A percentile compares a stretch with the other conserved stretches of the same genome.
Evolutionary conservation across 441 rosid species (phyloP).

Genomic region (Corymbia calophylla): DNA sequence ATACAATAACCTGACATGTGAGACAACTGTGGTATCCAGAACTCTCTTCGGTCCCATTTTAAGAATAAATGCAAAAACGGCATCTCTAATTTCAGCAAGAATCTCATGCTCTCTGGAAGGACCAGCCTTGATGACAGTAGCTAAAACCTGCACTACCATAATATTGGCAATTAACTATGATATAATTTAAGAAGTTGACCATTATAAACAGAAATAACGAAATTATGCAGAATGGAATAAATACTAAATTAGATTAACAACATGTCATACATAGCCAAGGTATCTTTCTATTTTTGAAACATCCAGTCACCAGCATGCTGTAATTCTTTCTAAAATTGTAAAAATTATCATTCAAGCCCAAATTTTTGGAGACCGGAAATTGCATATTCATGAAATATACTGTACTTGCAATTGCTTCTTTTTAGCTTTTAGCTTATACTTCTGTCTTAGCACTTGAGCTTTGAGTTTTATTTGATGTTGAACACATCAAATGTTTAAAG

Average conservation of each 20-base stretch:
- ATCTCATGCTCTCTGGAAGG: constrained; percentile 99
- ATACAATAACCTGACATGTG: constrained; percentile 87
- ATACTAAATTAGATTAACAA: no score
- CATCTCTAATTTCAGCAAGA: constrained; percentile 96
- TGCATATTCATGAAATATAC: background rate
- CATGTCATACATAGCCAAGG: no score
- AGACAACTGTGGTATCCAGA: constrained; percentile 98
- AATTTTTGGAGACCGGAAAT: background rate
- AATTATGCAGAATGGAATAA: no score
- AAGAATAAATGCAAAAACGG: constrained; percentile 88
- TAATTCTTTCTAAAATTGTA: background rate
- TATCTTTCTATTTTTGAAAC: background rate
- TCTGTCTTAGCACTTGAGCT: background rate
- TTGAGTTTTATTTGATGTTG: background rate
- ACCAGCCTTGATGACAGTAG: constrained; percentile 98
- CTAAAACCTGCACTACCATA: constrained; percentile 71
- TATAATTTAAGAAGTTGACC: background rate
- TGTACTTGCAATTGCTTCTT: background rate
- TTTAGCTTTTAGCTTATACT: background rate
- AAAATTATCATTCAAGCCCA: background rate
- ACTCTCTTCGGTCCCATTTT: constrained; percentile 95
- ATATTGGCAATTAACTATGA: background rate
- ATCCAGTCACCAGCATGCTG: background rate
- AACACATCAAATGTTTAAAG: background rate
- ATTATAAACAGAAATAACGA: no score